A percentile compares a stretch with the other conserved stretches of the same genome.
These are phyloP conservation scores for Yamadazyma trypodendri DNA, from an alignment of 1,139 yeast genomes.

Conservation along the genomic window DNA sequence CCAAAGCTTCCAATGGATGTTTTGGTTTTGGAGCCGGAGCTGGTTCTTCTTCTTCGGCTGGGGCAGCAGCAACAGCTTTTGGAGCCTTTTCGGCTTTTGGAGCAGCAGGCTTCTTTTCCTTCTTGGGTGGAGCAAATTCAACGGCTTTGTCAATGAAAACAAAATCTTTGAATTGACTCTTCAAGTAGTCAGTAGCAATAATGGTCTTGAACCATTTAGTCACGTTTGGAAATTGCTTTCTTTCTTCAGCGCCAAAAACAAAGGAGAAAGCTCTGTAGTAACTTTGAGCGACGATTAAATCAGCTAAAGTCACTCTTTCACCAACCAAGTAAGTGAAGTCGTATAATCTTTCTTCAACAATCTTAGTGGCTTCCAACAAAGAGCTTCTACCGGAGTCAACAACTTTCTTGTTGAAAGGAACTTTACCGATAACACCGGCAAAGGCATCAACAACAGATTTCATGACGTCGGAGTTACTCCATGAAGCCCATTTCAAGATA, in stretches of 20 bases:
- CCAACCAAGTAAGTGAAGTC: constrained; percentile 87
- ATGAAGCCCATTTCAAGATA: constrained; percentile 80
- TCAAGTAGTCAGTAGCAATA: constrained; percentile 54
- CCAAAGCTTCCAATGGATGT: constrained; percentile 89
- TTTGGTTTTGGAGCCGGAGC: constrained; percentile 67
- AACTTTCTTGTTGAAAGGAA: constrained; percentile 75
- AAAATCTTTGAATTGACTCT: constrained; percentile 40
- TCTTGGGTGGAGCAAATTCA: constrained; percentile 76
- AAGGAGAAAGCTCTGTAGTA: constrained; percentile 63
- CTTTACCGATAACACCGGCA: constrained; percentile 33
- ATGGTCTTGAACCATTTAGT: constrained; percentile 88
- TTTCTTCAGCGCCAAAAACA: constrained; percentile 77
- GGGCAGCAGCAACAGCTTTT: constrained; percentile 41
- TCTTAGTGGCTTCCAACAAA: constrained; percentile 38
- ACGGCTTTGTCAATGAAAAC: constrained; percentile 65
- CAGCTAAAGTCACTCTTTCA: constrained; percentile 86
- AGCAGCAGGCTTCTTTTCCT: constrained; percentile 55
- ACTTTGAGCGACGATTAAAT: constrained; percentile 62
- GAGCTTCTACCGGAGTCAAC: constrained; percentile 54
- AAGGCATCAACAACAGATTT: constrained; percentile 34
- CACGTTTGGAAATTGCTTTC: constrained; percentile 67
- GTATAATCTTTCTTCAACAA: constrained; percentile 64
- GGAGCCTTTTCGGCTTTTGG: constrained; percentile 34
- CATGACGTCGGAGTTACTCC: constrained; percentile 70
- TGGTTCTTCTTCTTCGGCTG: constrained; percentile 40